Percentiles rank a stretch among this genome's conserved stretches.
Evolutionary conservation across 1,284 basidiomycete genomes (phyloP).

Genomic region (Lentinula novae-zelandiae): DNA sequence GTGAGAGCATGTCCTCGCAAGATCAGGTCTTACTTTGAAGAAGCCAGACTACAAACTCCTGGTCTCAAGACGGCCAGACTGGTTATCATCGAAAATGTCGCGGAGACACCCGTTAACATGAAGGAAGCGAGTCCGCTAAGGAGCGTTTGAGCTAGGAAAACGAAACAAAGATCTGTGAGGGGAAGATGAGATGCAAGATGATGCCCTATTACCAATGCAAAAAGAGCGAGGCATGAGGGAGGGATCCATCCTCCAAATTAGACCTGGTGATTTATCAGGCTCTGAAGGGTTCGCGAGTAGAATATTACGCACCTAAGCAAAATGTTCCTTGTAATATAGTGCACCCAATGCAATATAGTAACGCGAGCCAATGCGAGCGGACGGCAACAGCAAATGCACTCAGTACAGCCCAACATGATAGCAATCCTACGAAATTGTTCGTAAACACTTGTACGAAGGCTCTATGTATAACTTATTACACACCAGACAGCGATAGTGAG

Average conservation of each 20-base stretch:
- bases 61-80: conserved; percentile 44
- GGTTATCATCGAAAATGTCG: conserved; percentile 47
- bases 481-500: conserved; percentile 16
- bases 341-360: conserved; percentile 42
- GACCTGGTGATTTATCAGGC: conserved; percentile 34
- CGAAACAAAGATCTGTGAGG: too few relatives aligned
- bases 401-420: conserved; percentile 45
- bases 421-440: conserved; percentile 32
- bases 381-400: conserved; percentile 38
- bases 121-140: conserved; percentile 44
- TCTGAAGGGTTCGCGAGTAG: neutral
- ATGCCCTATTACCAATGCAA: conserved; percentile 44
- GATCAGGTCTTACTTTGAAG: conserved; percentile 25
- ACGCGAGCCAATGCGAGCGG: conserved; percentile 39
- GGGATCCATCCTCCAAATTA: conserved; percentile 62
- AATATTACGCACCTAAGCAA: conserved; percentile 27
- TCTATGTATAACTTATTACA: neutral
- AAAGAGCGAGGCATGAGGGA: conserved; percentile 52
- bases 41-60: conserved; percentile 31
- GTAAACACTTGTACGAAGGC: neutral
- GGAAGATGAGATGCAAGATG: neutral
- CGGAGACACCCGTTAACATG: conserved; percentile 46
- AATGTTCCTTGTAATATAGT: conserved; percentile 47
- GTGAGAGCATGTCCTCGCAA: neutral
- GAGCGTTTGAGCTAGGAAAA: conserved; percentile 41